Evolutionary conservation across 768 basidiomycete species (phyloP).

Genomic region (Tylopilus sp.): DNA sequence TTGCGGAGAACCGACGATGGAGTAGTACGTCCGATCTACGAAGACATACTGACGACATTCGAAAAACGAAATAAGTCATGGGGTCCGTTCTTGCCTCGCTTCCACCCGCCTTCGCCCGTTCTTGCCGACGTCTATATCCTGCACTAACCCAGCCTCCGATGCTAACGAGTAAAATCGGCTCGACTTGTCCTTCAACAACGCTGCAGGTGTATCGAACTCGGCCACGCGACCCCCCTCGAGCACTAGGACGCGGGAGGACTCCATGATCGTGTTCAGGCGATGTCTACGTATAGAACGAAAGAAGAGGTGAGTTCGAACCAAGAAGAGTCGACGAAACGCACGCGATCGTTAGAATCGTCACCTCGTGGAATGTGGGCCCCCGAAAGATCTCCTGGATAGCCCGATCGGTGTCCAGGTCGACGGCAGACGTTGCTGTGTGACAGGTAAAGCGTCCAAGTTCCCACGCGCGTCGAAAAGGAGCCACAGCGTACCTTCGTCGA

Average conservation of each 20-base stretch:
- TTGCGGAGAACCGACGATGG: no score
- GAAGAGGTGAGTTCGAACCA: no score
- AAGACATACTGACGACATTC: no score
- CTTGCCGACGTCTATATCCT: neutral
- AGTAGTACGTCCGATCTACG: no score
- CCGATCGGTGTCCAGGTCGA: constrained; percentile 86
- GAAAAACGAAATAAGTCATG: no score
- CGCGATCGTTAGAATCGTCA: constrained; percentile 88
- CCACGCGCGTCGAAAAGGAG: neutral
- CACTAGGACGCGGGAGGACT: constrained; percentile 79
- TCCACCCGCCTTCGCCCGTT: neutral
- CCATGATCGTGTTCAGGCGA: constrained; percentile 79
- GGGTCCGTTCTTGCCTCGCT: neutral
- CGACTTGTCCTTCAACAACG: constrained; percentile 53
- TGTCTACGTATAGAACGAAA: constrained; percentile 41
- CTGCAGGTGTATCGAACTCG: constrained; percentile 76
- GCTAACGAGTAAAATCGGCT: constrained; percentile 64
- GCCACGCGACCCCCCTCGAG: constrained; percentile 77
- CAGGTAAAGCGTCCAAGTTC: neutral
- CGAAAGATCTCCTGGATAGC: constrained; percentile 87
- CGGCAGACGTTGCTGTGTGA: constrained; percentile 75
- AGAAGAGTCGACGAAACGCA: constrained; percentile 34
- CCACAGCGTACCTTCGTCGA: constrained; percentile 76
- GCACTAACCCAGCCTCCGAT: constrained; percentile 55
- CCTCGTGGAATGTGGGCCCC: constrained; percentile 70